These are phyloP conservation scores for Dendrobium catenatum DNA, from an alignment of 106 monocot genomes.

Conservation along the genomic window DNA sequence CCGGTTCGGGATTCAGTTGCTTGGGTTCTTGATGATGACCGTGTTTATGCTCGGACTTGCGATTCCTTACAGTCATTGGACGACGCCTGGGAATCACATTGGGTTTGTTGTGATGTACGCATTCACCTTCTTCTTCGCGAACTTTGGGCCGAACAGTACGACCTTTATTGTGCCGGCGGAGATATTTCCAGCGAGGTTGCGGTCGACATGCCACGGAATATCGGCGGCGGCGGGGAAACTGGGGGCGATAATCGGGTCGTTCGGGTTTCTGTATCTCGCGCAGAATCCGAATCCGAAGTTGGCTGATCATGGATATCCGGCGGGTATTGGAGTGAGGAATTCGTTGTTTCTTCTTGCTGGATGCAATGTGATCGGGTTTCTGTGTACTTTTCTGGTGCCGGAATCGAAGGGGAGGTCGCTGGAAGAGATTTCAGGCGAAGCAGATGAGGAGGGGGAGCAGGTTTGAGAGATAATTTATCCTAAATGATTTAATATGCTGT, in stretches of 20 bases:
- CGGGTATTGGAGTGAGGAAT: conserved; percentile 56
- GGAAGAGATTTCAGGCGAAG: conserved; percentile 54
- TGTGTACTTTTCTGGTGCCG: conserved; percentile 51
- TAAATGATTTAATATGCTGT: too few species aligned
- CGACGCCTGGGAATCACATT: conserved; percentile 29
- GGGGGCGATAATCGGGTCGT: conserved; percentile 67
- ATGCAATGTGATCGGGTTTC: conserved; percentile 39
- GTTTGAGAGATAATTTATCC: too few species aligned
- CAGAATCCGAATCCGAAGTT: conserved; percentile 32
- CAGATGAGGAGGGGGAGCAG: neutral
- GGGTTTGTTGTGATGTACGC: conserved; percentile 67
- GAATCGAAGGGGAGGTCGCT: conserved; percentile 65
- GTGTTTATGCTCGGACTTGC: conserved; percentile 17
- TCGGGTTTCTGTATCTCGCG: conserved; percentile 69
- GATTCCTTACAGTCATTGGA: conserved; percentile 42
- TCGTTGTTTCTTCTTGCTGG: conserved; percentile 52
- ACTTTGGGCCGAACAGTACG: conserved; percentile 82
- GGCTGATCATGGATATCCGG: conserved; percentile 36
- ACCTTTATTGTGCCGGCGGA: conserved; percentile 87
- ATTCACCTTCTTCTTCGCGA: conserved; percentile 86
- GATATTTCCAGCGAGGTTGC: conserved; percentile 59
- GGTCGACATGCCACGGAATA: conserved; percentile 76
- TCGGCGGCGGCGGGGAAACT: conserved; percentile 71
- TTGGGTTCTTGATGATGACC: conserved; percentile 19
- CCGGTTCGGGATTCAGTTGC: conserved; percentile 13